phyloP scores from a whole-genome alignment of 257 asterid species.

The Solanum tacnaense region DNA sequence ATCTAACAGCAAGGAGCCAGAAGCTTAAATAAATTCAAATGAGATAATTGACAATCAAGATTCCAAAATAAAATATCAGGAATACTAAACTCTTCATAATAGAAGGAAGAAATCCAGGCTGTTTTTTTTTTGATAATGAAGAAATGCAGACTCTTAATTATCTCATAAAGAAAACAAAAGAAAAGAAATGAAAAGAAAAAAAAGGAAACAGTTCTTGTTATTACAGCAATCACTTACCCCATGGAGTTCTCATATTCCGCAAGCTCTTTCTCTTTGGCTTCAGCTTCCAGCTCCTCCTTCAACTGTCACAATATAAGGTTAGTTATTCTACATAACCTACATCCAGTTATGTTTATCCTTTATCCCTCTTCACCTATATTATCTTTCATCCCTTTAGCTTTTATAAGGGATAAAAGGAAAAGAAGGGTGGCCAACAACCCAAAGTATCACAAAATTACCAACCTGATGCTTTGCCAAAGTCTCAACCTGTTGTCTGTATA shows the following conservation, averaged over 20 bases:
- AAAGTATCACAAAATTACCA: constrained; percentile 1
- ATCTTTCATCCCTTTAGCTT: not conserved
- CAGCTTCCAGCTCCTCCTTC: constrained; percentile 75
- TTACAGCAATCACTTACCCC: constrained; percentile 26
- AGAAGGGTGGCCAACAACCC: not conserved
- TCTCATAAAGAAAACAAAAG: not conserved
- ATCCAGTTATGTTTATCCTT: not conserved
- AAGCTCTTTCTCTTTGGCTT: constrained; percentile 86
- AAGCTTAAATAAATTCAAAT: not conserved
- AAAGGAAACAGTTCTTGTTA: not conserved
- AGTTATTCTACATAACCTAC: not conserved
- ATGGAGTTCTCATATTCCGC: constrained; percentile 53
- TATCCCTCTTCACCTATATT: not conserved
- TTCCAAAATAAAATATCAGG: not conserved
- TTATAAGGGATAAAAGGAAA: not conserved
- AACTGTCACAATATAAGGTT: constrained; percentile 32
- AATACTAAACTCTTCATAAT: not conserved
- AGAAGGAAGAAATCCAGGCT: not conserved
- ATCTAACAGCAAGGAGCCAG: not conserved
- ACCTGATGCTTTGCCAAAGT: constrained; percentile 91
- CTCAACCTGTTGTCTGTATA: constrained; percentile 84
- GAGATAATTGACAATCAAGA: not conserved
- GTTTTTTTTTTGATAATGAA: too few species aligned
- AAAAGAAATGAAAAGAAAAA: not conserved
- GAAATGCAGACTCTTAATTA: not conserved